Evolutionary conservation across 805 yeast genomes (phyloP).

Genomic region (Saccharomycopsis fermentans): DNA sequence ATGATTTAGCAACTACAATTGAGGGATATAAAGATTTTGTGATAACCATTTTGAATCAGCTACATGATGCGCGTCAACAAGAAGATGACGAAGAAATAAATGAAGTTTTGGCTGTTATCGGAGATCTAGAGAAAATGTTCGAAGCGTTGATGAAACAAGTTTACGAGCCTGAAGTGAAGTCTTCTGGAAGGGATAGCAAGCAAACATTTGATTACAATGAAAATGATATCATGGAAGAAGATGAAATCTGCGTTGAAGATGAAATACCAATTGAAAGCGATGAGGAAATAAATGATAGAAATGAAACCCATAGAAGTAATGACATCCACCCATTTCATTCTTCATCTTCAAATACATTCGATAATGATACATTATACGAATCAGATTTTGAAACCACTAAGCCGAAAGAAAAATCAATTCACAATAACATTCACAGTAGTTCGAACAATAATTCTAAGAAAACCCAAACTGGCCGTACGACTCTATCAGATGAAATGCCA

Average conservation of each 20-base stretch:
- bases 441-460: conserved; percentile 17
- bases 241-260: background rate
- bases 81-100: conserved; percentile 41
- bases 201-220: background rate
- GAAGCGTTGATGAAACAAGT: conserved; percentile 30
- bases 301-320: background rate
- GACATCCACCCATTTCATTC: background rate
- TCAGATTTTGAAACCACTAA: conserved; percentile 3
- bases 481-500: conserved; percentile 57
- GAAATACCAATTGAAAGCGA: background rate
- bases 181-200: background rate
- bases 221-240: background rate
- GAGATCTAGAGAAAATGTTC: conserved; percentile 54
- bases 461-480: conserved; percentile 33
- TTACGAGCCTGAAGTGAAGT: conserved; percentile 10
- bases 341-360: conserved; percentile 10
- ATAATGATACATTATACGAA: conserved; percentile 15
- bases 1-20: conserved; percentile 25
- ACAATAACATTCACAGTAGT: background rate
- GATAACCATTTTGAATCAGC: conserved; percentile 39
- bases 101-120: conserved; percentile 50
- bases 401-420: background rate
- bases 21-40: conserved; percentile 41
- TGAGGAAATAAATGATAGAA: background rate
- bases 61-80: conserved; percentile 36